A percentile compares a stretch with the other conserved stretches of the same genome.
phyloP scores from a whole-genome alignment of 495 filamentous ascomycete genomes.

The Podospora appendiculata region DNA sequence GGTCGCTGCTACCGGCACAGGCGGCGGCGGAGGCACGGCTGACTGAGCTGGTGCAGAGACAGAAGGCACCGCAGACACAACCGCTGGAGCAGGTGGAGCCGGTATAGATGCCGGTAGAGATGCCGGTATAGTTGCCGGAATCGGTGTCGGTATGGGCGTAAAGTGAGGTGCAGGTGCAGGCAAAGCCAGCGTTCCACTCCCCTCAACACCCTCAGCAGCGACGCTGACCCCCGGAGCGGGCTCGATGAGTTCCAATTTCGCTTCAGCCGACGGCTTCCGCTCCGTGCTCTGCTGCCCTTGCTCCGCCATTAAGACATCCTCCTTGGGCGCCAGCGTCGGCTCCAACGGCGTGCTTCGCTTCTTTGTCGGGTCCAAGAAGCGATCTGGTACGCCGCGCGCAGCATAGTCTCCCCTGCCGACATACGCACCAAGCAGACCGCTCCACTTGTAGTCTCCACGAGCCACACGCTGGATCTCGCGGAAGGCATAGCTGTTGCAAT shows the following conservation, averaged over 20 bases:
- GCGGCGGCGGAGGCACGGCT: too few relatives aligned
- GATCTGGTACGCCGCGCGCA: constrained; percentile 59
- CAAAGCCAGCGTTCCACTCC: not conserved
- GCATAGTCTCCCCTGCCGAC: constrained; percentile 53
- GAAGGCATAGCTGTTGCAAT: constrained; percentile 67
- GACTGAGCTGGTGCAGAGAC: too few relatives aligned
- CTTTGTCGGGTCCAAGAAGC: constrained; percentile 48
- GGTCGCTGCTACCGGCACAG: too few relatives aligned
- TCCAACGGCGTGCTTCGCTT: constrained; percentile 14
- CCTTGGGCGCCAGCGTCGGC: constrained; percentile 1
- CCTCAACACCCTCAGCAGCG: not conserved
- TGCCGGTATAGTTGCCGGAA: too few relatives aligned
- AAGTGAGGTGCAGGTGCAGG: not conserved
- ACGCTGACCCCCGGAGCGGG: not conserved
- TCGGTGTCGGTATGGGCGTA: too few relatives aligned
- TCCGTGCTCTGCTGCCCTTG: not conserved
- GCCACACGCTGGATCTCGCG: constrained; percentile 60
- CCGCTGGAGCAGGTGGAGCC: too few relatives aligned
- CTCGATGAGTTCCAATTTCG: not conserved
- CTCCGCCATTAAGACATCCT: not conserved
- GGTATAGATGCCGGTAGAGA: too few relatives aligned
- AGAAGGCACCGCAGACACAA: too few relatives aligned
- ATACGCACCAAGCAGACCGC: constrained; percentile 66
- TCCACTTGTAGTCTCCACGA: constrained; percentile 64
- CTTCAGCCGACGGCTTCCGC: not conserved